A percentile compares a stretch with the other conserved stretches of the same genome.
These are phyloP conservation scores for Neonectria punicea DNA, from an alignment of 2,329 filamentous ascomycete genomes.

Conservation along the genomic window DNA sequence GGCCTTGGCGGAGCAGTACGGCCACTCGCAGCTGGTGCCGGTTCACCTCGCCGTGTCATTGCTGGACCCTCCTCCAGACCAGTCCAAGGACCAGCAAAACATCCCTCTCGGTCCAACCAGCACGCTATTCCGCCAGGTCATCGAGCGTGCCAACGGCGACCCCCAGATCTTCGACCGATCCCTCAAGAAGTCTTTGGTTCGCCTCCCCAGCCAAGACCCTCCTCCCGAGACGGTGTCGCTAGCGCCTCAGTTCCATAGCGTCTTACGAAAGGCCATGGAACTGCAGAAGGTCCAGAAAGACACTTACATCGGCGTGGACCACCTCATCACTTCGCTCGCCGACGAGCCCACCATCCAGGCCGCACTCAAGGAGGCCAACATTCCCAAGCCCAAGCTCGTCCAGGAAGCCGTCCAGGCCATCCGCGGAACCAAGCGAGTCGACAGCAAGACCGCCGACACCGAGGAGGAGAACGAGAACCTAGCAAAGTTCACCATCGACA, in stretches of 20 bases:
- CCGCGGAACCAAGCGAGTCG: slow-evolving; percentile 90
- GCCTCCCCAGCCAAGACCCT: slow-evolving; percentile 92
- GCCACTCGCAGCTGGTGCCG: slow-evolving; percentile 89
- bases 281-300: slow-evolving; percentile 98
- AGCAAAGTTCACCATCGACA: slow-evolving; percentile 98
- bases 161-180: slow-evolving; percentile 87
- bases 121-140: slow-evolving; percentile 93
- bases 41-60: slow-evolving; percentile 88
- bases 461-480: slow-evolving; percentile 95
- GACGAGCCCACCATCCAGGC: slow-evolving; percentile 81
- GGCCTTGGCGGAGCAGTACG: slow-evolving; percentile 86
- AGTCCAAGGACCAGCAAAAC: slow-evolving; percentile 86
- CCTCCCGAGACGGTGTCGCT: slow-evolving; percentile 89
- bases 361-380: slow-evolving; percentile 84
- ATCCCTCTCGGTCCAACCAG: slow-evolving; percentile 69
- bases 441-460: slow-evolving; percentile 94
- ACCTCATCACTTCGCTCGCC: slow-evolving; percentile 85
- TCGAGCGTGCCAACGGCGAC: slow-evolving; percentile 94
- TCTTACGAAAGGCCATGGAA: slow-evolving; percentile 86
- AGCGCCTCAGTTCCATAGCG: slow-evolving; percentile 82
- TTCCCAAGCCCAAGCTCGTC: slow-evolving; percentile 90
- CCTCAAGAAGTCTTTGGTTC: slow-evolving; percentile 91
- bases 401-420: slow-evolving; percentile 92
- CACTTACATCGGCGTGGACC: slow-evolving; percentile 92
- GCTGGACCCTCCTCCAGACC: slow-evolving; percentile 78